Evolutionary conservation across 257 asterid genomes (phyloP).

Genomic region (Fraxinus excelsior): DNA sequence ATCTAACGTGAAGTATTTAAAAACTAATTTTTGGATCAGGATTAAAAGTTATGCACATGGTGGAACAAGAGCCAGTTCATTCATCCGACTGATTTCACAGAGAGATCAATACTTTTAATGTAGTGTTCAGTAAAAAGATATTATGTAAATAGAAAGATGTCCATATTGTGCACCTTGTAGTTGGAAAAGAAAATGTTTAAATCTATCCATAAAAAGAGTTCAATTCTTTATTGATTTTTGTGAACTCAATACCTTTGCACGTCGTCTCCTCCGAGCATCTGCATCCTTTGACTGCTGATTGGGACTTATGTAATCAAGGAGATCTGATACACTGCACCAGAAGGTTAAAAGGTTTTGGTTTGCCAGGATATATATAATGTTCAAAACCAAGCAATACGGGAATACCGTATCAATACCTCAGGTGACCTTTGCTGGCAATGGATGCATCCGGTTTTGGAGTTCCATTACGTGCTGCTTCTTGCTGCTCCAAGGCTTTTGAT

Average conservation of each 20-base stretch:
- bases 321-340: conserved; percentile 92
- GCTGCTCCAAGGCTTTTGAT: conserved; percentile 97
- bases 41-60: not conserved
- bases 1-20: not conserved
- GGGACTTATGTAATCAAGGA: conserved; percentile 91
- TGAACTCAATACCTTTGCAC: conserved; percentile 65
- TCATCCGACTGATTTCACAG: not conserved
- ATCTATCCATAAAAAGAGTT: not conserved
- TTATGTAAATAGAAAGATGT: not conserved
- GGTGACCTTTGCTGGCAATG: conserved; percentile 98
- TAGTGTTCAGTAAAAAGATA: not conserved
- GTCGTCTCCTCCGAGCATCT: conserved; percentile 77
- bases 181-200: not conserved
- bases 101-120: not conserved
- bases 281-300: conserved; percentile 72
- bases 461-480: conserved; percentile 94
- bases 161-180: not conserved
- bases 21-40: not conserved
- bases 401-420: conserved; percentile 74
- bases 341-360: conserved; percentile 38
- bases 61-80: not conserved
- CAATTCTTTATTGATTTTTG: not conserved
- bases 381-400: conserved; percentile 40
- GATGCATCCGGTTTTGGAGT: conserved; percentile 97
- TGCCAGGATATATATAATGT: conserved; percentile 28